Evolutionary conservation across 495 filamentous ascomycete species (phyloP), one percentile per base, ranked within the genome.

Genomic region (Trichocladium antarcticum): DNA sequence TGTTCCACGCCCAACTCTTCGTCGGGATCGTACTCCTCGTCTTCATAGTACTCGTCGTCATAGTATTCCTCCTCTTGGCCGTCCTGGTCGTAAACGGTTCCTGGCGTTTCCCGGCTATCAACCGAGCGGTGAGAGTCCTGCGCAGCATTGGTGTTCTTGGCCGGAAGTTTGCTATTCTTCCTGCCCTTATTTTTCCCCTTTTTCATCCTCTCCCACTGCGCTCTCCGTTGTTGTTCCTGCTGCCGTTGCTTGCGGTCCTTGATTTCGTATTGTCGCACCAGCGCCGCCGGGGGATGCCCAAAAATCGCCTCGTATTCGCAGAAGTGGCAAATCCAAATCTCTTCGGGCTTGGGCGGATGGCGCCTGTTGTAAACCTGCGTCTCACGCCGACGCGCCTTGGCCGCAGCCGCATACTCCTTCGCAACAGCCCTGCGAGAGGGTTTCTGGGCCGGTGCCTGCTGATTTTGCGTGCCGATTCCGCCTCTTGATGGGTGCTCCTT

Each of bases 261-360:
- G 65, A 89, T 83, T 66, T 97, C 90, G 57, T 96, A 97, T 55
- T 89, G 83, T 32, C 86, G 78, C 49, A 96, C 87, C 42, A 97
- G 67, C 36, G 90, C 89, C 54, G 80, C 75, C 0, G 90, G 92
- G 5, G 86, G 83, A 37, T 69, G 71, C 14, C 89, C 85, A 61
- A 93, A 93, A 38, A 94, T 90, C 38, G 78, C 76, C 61, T 93
- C 85, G 57, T 93, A 89, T 57, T 92, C 83, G 62, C 86, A 90
- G 61, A 93, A 89, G 54, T 92, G 88, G 66, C 92, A 98, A 40
- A 96, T 87, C 87, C 89, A 97, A 21, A 85, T 77, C 51, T 93
- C 87, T 52, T 89, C 82, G 28, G 75, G 63, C 22, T 74, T 75
- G 0, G 83, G 82, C 5, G 83, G 83, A 54, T 92, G 81, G 50